phyloP scores from a whole-genome alignment of 2,329 filamentous ascomycete species.

The Didymellaceae sp. region DNA sequence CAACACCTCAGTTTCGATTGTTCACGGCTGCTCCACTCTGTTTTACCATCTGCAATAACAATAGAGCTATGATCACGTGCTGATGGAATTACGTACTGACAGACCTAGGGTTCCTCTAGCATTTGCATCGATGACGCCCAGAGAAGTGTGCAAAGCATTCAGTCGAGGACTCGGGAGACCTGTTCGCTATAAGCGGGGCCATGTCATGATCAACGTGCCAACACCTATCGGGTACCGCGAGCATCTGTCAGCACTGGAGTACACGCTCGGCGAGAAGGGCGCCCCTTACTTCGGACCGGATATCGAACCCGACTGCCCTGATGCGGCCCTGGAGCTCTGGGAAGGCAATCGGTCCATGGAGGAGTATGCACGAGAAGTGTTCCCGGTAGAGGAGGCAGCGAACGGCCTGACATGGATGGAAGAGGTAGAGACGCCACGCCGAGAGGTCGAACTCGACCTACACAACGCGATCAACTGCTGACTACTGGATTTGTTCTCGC shows the following conservation, averaged over 20 bases:
- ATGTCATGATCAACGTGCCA: constrained; percentile 83
- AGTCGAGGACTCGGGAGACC: constrained; percentile 77
- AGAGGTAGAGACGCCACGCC: constrained; percentile 52
- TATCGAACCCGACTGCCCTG: constrained; percentile 68
- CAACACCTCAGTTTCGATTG: constrained; percentile 18
- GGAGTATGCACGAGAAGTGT: constrained; percentile 93
- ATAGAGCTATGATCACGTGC: constrained; percentile 23
- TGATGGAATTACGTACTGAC: constrained; percentile 35
- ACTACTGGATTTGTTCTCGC: constrained; percentile 33
- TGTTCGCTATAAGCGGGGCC: constrained; percentile 77
- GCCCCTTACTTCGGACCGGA: constrained; percentile 69
- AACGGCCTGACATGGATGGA: constrained; percentile 95
- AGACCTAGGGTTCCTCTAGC: constrained; percentile 77
- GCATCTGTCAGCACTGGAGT: constrained; percentile 74
- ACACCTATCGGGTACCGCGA: constrained; percentile 88
- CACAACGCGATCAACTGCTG: constrained; percentile 47
- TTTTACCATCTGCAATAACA: constrained; percentile 18
- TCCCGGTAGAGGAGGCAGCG: constrained; percentile 90
- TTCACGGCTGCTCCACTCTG: constrained; percentile 18
- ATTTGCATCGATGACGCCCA: constrained; percentile 85
- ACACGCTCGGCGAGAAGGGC: constrained; percentile 64
- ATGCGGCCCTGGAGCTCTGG: constrained; percentile 82
- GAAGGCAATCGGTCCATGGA: constrained; percentile 89
- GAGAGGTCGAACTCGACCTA: constrained; percentile 45
- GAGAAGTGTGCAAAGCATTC: constrained; percentile 82